These are phyloP conservation scores for Trifolium subterraneum DNA, from an alignment of 306 rosid species.

Conservation along the genomic window DNA sequence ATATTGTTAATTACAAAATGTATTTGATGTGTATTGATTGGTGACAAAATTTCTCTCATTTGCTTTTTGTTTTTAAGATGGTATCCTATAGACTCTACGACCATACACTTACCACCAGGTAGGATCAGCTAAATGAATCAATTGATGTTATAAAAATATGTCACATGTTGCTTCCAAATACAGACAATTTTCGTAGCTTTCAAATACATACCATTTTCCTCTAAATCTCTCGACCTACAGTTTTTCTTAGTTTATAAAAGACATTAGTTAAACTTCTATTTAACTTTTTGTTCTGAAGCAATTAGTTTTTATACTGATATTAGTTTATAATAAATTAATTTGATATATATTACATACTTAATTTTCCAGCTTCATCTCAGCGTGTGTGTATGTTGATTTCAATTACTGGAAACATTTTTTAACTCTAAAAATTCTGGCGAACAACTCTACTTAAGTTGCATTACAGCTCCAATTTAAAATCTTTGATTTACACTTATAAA, in stretches of 20 bases:
- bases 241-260: not conserved
- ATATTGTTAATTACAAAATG: slow-evolving; percentile 4
- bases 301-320: no score
- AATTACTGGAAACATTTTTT: slow-evolving; percentile 23
- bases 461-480: slow-evolving; percentile 27
- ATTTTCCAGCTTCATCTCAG: no score
- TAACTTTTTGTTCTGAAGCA: no score
- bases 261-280: no score
- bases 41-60: not conserved
- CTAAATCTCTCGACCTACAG: not conserved
- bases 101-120: not conserved
- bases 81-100: not conserved
- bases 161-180: not conserved
- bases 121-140: not conserved
- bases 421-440: slow-evolving; percentile 13
- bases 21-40: not conserved
- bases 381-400: no score
- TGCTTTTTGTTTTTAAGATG: not conserved
- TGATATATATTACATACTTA: no score
- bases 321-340: no score
- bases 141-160: not conserved
- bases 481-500: slow-evolving; percentile 19
- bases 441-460: not conserved
- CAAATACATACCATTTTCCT: not conserved
- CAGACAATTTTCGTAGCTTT: not conserved